phyloP scores from a whole-genome alignment of 2,329 filamentous ascomycete species.

The Ceratocystis destructans region DNA sequence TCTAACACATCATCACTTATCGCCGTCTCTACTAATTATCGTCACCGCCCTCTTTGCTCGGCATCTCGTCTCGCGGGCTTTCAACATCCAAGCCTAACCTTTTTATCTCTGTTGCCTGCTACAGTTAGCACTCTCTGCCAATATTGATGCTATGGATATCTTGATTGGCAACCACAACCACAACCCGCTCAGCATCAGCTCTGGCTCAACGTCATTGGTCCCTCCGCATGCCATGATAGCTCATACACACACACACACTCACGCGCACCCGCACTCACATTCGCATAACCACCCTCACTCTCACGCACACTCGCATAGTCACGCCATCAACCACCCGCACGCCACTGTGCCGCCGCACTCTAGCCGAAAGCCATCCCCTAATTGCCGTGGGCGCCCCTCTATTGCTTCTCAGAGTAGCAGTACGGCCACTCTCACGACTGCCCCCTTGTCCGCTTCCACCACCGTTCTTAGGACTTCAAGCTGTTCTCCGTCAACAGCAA shows the following conservation, averaged over 20 bases:
- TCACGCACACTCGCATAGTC: slow-evolving; percentile 3
- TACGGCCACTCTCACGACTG: too few relatives aligned
- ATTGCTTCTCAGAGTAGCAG: neutral
- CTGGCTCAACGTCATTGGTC: slow-evolving; percentile 2
- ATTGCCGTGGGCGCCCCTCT: neutral
- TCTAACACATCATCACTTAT: neutral
- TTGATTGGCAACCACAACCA: slow-evolving; percentile 11
- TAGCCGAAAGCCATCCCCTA: neutral
- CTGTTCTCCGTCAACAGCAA: neutral
- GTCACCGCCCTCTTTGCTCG: neutral
- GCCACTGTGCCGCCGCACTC: neutral
- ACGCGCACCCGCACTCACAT: neutral
- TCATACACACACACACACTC: slow-evolving; percentile 7
- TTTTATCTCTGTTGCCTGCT: neutral
- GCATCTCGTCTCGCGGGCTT: neutral
- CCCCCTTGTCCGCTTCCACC: too few relatives aligned
- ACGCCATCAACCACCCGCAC: neutral
- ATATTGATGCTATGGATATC: slow-evolving; percentile 6
- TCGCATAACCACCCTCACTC: neutral
- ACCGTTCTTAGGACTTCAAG: neutral
- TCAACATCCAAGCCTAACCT: neutral
- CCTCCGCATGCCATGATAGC: slow-evolving; percentile 15
- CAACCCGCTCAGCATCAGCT: neutral
- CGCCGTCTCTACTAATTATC: neutral
- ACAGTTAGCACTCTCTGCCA: neutral